These are phyloP conservation scores for Phtheirospermum japonicum DNA, from an alignment of 257 asterid species.

Conservation along the genomic window DNA sequence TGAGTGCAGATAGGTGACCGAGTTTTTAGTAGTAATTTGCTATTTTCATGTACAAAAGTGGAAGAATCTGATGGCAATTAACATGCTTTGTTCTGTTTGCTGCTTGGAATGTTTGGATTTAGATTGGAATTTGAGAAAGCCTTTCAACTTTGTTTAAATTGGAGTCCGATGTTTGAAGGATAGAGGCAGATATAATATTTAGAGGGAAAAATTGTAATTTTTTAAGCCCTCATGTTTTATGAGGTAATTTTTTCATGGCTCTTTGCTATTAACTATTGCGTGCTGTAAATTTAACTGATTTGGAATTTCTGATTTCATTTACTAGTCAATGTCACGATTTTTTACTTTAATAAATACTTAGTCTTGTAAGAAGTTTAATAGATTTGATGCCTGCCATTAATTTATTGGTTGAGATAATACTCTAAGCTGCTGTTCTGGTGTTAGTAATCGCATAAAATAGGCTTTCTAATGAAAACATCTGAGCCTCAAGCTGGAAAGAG, in stretches of 20 bases:
- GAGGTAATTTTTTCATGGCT: no score
- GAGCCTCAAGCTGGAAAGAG: constrained; percentile 15
- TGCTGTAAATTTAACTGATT: neutral
- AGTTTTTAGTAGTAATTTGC: no score
- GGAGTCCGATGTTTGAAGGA: neutral
- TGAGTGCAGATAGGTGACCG: no score
- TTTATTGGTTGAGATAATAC: constrained; percentile 18
- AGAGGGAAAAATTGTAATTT: no score
- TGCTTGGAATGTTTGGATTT: neutral
- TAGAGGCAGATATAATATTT: no score
- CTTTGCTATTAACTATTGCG: no score
- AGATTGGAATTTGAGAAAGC: neutral
- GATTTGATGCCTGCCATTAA: constrained; percentile 8
- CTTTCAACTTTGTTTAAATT: neutral
- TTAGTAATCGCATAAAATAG: constrained; percentile 3
- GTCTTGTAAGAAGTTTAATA: neutral
- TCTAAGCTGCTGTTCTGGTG: neutral
- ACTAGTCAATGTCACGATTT: constrained; percentile 3
- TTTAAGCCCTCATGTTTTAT: neutral
- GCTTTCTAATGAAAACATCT: constrained; percentile 5
- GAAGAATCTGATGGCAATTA: no score
- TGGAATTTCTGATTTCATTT: constrained; percentile 8
- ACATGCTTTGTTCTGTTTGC: neutral
- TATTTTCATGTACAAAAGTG: no score
- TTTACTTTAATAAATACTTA: no score